Base-by-base conservation (phyloP, 345 rosid genomes). In the Sisymbrium irio region DNA sequence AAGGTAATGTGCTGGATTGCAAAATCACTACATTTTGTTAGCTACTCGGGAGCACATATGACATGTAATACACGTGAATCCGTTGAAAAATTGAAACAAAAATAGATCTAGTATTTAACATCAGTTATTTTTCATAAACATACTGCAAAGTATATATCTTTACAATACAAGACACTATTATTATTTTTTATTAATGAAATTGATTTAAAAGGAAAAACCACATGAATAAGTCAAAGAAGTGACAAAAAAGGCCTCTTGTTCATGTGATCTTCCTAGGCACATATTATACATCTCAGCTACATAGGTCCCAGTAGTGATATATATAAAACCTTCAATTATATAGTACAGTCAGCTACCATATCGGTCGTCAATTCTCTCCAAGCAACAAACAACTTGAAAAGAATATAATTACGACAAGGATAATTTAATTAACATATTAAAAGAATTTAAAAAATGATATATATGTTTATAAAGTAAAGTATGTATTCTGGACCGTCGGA, bases 211-310 rank as follows among this genome's bases (percentile, higher is more conserved):
- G 33, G 12, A 40, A 50, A 60, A 22, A 3, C 25, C 76, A 63
- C 55, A 53, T 74, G 73, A 58, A 67, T 59, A 67, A 7, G 53
- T 60, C 39, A 75, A 67, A 67, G 62, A 67, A 50, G 18, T 75
- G 73, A 60, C 32, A 40, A 60, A 67, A 28, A 65, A 32, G 17
- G 32, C 37, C 40, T 35, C 54, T 40, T 72, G 14, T 42, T 62
- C 70, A 63, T 54, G 64, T 73, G 70, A 61, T 51, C 47, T 60
- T 50, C 18, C 20, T 42, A 30, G 11, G 22, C 40, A 32, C 39
- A 1, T 27, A 55, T 18, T 36, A 1, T 49, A 55, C 49, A 40
- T 28, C 51, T n/a, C 13, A 36, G 51, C 2, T 51, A 22, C 7
- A 50, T 50, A 50, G 55, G 55, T 11, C 32, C 15, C 56, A 50